Evolutionary conservation across 306 rosid genomes (phyloP).

Genomic region (Abrus pulchellus): DNA sequence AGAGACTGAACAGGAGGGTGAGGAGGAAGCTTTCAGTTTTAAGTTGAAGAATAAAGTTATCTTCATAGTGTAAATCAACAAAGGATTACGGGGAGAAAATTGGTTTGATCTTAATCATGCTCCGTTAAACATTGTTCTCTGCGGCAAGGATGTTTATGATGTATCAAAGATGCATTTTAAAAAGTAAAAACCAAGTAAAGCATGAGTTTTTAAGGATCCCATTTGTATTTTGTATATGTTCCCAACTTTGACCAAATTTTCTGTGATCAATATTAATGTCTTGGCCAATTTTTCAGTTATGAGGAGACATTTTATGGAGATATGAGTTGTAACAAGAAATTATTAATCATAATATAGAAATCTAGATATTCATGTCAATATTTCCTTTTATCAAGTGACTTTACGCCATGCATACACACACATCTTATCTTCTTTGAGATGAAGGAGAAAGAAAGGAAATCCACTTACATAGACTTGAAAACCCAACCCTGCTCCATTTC

Average conservation of each 20-base stretch:
- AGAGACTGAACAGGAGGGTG: neutral
- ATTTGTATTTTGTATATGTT: neutral
- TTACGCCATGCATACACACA: no score
- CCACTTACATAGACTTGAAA: no score
- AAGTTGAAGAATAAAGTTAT: no score
- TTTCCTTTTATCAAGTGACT: neutral
- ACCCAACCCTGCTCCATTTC: no score
- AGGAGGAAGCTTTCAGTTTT: no score
- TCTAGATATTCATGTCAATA: neutral
- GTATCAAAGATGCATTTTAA: no score
- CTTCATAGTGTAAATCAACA: slow-evolving; percentile 28
- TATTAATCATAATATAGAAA: neutral
- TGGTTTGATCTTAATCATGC: slow-evolving; percentile 67
- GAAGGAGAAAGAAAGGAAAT: no score
- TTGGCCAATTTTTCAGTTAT: slow-evolving; percentile 34
- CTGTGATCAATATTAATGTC: slow-evolving; percentile 10
- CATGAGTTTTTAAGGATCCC: no score
- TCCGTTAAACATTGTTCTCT: neutral
- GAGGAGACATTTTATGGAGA: neutral
- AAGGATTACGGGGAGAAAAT: slow-evolving; percentile 60
- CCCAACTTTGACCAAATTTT: slow-evolving; percentile 2
- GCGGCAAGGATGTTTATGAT: no score
- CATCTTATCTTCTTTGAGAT: no score
- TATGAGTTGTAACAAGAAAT: neutral
- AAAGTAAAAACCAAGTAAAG: no score